Evolutionary conservation across 2,329 filamentous ascomycete genomes (phyloP).

Genomic region (Calonectria fujianensis): DNA sequence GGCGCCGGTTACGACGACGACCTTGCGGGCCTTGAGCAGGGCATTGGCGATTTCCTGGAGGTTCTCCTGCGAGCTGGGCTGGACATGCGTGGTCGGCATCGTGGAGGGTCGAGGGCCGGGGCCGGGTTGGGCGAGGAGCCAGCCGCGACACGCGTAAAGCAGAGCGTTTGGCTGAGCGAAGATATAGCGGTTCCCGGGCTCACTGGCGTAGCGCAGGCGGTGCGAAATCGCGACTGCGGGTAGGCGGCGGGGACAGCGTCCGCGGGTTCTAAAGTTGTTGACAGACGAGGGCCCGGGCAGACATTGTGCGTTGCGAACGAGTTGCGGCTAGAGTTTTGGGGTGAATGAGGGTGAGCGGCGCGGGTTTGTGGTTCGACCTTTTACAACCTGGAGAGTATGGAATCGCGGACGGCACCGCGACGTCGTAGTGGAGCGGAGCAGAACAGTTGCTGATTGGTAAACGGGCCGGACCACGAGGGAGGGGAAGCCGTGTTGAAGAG

Average conservation of each 20-base stretch:
- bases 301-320: conserved; percentile 34
- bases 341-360: conserved; percentile 19
- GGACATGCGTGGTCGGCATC: conserved; percentile 77
- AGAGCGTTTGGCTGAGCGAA: conserved; percentile 36
- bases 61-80: conserved; percentile 68
- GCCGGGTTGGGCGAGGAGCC: conserved; percentile 38
- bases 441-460: conserved; percentile 25
- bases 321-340: conserved; percentile 2
- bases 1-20: conserved; percentile 83
- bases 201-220: conserved; percentile 16
- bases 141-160: conserved; percentile 53
- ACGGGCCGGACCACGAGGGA: not conserved
- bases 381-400: conserved; percentile 27
- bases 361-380: conserved; percentile 36
- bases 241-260: conserved; percentile 20
- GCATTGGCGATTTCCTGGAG: conserved; percentile 80
- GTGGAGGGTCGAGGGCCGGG: conserved; percentile 50
- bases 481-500: not conserved
- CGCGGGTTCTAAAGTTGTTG: conserved; percentile 32
- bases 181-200: conserved; percentile 39
- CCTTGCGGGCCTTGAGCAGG: conserved; percentile 78
- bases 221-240: conserved; percentile 17
- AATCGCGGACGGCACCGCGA: conserved; percentile 34
- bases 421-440: conserved; percentile 37
- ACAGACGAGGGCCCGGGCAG: conserved; percentile 19